Percentiles rank a stretch among this genome's conserved stretches.
Evolutionary conservation across 768 basidiomycete genomes (phyloP).

Genomic region (Cytidiella melzeri): DNA sequence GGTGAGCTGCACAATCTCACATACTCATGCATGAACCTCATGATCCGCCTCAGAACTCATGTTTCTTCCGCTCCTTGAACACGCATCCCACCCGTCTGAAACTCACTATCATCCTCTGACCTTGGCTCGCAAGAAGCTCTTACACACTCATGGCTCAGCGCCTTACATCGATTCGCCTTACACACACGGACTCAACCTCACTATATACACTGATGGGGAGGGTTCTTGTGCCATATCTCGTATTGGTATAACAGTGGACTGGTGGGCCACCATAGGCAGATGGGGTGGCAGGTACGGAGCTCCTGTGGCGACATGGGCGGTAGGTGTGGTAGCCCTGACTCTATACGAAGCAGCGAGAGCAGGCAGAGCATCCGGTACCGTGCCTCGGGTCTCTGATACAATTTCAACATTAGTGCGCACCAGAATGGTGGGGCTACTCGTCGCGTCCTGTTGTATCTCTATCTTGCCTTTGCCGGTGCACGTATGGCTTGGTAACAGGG

Average conservation of each 20-base stretch:
- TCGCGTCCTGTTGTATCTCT: conserved; percentile 38
- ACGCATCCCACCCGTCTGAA: conserved; percentile 54
- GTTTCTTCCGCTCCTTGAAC: conserved; percentile 61
- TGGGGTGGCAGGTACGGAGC: conserved; percentile 71
- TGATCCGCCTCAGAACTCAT: conserved; percentile 37
- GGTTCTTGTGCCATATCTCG: conserved; percentile 38
- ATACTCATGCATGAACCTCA: no score
- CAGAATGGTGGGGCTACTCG: conserved; percentile 38
- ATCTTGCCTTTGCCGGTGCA: conserved; percentile 50
- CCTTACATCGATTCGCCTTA: conserved; percentile 46
- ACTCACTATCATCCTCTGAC: conserved; percentile 61
- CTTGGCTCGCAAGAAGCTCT: conserved; percentile 35
- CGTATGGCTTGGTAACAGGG: conserved; percentile 57
- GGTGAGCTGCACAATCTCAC: not conserved
- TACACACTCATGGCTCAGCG: conserved; percentile 64
- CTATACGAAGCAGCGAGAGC: conserved; percentile 46
- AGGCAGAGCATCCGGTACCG: conserved; percentile 24
- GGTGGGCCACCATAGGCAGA: conserved; percentile 64
- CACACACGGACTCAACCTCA: conserved; percentile 42
- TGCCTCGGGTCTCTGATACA: conserved; percentile 47
- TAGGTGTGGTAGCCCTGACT: conserved; percentile 59
- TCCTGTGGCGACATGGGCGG: conserved; percentile 64
- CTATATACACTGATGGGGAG: conserved; percentile 51
- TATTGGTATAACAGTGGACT: conserved; percentile 59
- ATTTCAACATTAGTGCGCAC: conserved; percentile 36